Base-by-base conservation (phyloP, 148 eudicot genomes). In the Beta vulgaris region DNA sequence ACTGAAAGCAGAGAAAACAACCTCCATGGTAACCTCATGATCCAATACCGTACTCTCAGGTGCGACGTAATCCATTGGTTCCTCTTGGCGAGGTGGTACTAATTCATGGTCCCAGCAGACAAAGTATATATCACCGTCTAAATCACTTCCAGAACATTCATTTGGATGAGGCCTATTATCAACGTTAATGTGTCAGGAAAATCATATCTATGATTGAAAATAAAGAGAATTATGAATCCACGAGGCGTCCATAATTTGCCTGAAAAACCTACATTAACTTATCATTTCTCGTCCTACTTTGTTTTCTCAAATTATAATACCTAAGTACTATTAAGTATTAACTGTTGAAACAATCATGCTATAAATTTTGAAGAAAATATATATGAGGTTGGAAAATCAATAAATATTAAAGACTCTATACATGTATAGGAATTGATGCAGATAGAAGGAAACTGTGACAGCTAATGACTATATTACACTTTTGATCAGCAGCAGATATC, bases 71-170 rank as follows among this genome's bases (percentile, higher is more conserved):
- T 89, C 89, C 98, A 90, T 93, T 6, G 98, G 93, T 36, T 79
- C 46, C 3, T 72, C 58, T 69, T 86, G 89, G 66, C 36, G 71
- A 43, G 78, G 84, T 43, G 98, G 98, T 72, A 93, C 86, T 75
- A 93, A 78, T 51, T 91, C 97, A 36, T 71, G 54, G 67, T 93
- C 98, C 98, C 98, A 93, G 73, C 90, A 93, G 21, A 91, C 95
- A 76, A 87, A 90, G 83, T 93, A 93, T 31, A 93, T 80, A 82
- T 93, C 98, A 61, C 98, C 98, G 81, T 93, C 98, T 78, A 93
- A 85, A 81, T 93, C 98, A 80, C 98, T 93, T 74, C 98, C 98
- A 1, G 98, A 93, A 77, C 98, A 93, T 87, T 93, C 98, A 84
- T 91, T 88, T 12, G 98, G 95, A 83, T 93, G 98, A 72, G 98